Percentiles rank a stretch among this genome's conserved stretches.
phyloP scores from a whole-genome alignment of 2,329 filamentous ascomycete species.

The Diplodia intermedia region DNA sequence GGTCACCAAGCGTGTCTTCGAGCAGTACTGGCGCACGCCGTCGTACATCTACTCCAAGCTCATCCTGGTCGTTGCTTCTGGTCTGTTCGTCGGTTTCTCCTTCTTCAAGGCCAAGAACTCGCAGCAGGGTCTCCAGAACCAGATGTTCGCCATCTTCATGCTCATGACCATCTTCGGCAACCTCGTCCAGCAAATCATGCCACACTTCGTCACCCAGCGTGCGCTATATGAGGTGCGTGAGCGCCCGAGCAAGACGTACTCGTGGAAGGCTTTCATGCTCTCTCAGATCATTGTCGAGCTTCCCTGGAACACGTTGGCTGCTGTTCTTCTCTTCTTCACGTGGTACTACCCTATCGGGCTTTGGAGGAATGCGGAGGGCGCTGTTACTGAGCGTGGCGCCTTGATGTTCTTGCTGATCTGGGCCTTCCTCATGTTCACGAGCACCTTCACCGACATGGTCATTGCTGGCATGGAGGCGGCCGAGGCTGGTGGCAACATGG shows the following conservation, averaged over 20 bases:
- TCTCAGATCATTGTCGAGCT: constrained; percentile 81
- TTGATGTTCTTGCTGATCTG: constrained; percentile 77
- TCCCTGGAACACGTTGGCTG: constrained; percentile 76
- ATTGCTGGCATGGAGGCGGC: constrained; percentile 75
- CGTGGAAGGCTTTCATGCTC: constrained; percentile 80
- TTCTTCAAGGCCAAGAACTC: constrained; percentile 74
- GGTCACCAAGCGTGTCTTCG: constrained; percentile 77
- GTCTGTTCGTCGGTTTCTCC: constrained; percentile 79
- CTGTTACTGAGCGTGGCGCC: constrained; percentile 69
- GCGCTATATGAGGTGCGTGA: constrained; percentile 84
- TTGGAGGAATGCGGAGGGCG: constrained; percentile 67
- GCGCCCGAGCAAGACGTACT: constrained; percentile 79
- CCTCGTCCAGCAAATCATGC: constrained; percentile 78
- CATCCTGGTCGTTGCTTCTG: constrained; percentile 67
- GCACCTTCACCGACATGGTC: constrained; percentile 76
- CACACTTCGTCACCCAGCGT: constrained; percentile 78
- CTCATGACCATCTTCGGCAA: constrained; percentile 76
- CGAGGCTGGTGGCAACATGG: constrained; percentile 73
- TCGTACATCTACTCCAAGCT: constrained; percentile 87
- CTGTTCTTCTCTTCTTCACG: constrained; percentile 72
- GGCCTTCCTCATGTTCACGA: constrained; percentile 75
- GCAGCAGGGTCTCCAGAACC: constrained; percentile 78
- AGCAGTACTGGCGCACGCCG: constrained; percentile 91
- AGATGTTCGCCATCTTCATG: constrained; percentile 83
- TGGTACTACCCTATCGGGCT: constrained; percentile 86